These are phyloP conservation scores for Bipolaris oryzae DNA, from an alignment of 2,329 filamentous ascomycete genomes.

Conservation along the genomic window DNA sequence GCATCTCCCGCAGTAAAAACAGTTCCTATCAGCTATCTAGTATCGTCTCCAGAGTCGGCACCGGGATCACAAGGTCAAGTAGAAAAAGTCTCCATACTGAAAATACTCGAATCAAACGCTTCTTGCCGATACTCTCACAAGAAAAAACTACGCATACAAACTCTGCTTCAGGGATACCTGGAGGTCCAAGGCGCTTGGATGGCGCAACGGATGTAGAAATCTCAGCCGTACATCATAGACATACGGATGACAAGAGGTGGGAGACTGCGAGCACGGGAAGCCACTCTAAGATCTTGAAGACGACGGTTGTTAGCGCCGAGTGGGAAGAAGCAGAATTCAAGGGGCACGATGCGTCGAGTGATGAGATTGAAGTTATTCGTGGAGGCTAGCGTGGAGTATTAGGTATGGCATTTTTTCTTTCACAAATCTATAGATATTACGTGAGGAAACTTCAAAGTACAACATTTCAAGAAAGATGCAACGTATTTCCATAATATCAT, in stretches of 20 bases:
- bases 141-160: constrained; percentile 37
- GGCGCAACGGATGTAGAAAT: constrained; percentile 43
- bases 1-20: constrained; percentile 36
- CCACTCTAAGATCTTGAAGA: constrained; percentile 45
- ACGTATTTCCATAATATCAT: too few relatives aligned
- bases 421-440: background rate
- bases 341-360: constrained; percentile 21
- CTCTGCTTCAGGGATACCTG: constrained; percentile 44
- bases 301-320: constrained; percentile 43
- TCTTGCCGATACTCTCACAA: constrained; percentile 39
- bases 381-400: background rate
- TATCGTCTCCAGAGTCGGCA: constrained; percentile 11
- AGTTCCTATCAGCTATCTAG: constrained; percentile 41
- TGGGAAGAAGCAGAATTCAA: constrained; percentile 40
- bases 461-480: background rate
- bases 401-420: background rate
- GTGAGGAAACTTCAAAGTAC: too few relatives aligned
- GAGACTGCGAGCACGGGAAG: constrained; percentile 43
- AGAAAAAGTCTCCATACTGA: constrained; percentile 26
- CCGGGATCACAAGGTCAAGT: constrained; percentile 9
- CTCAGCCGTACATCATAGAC: constrained; percentile 25
- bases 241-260: constrained; percentile 33
- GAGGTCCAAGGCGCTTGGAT: constrained; percentile 38
- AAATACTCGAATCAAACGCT: constrained; percentile 30
- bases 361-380: constrained; percentile 33